A percentile compares a stretch with the other conserved stretches of the same genome.
These are phyloP conservation scores for Talaromyces sp. DNA, from an alignment of 2,329 filamentous ascomycete genomes.

Conservation along the genomic window DNA sequence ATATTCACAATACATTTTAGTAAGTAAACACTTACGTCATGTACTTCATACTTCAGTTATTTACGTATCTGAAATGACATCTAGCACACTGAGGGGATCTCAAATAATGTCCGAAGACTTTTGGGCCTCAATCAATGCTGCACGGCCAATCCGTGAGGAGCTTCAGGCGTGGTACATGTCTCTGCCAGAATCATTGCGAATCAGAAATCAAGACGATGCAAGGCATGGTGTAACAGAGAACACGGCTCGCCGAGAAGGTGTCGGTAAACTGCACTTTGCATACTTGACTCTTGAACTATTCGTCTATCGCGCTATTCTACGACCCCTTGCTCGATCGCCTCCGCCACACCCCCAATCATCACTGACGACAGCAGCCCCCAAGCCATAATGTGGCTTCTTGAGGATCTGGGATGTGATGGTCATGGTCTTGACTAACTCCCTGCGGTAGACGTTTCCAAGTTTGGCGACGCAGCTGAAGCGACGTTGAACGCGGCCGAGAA, in stretches of 20 bases:
- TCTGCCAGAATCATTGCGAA: constrained; percentile 22
- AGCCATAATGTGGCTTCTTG: constrained; percentile 4
- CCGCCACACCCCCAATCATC: constrained; percentile 7
- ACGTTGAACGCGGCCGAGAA: constrained; percentile 8
- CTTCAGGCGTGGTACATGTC: constrained; percentile 26
- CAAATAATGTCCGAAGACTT: constrained; percentile 25
- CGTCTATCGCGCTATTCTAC: constrained; percentile 28
- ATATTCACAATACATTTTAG: constrained; percentile 28
- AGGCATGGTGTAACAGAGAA: constrained; percentile 9
- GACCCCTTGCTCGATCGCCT: constrained; percentile 9
- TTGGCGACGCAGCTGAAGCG: constrained; percentile 8
- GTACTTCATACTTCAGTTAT: neutral
- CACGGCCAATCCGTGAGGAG: constrained; percentile 21
- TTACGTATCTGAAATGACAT: neutral
- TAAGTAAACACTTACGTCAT: constrained; percentile 11
- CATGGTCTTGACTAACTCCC: constrained; percentile 3
- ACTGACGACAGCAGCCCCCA: constrained; percentile 1
- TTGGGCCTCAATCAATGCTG: constrained; percentile 22
- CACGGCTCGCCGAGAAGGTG: constrained; percentile 1
- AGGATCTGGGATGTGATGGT: constrained; percentile 5
- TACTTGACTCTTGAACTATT: constrained; percentile 31
- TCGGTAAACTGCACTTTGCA: constrained; percentile 23
- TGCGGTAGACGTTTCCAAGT: constrained; percentile 3
- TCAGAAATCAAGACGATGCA: constrained; percentile 18
- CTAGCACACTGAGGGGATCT: constrained; percentile 24